Conservation (phyloP, 129 eudicot species). For the Erigeron canadensis region DNA sequence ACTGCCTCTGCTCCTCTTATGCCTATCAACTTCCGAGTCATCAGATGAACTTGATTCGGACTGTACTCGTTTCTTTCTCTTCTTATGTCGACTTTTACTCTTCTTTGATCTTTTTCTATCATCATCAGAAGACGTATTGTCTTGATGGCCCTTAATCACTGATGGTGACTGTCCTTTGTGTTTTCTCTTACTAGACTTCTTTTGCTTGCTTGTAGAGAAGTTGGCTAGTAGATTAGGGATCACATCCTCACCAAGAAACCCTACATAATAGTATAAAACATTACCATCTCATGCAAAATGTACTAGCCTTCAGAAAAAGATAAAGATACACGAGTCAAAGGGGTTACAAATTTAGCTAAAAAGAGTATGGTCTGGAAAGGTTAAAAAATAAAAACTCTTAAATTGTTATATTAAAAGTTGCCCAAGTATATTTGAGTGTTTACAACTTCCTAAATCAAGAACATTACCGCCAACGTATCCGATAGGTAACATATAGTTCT, state of each 20-base stretch:
- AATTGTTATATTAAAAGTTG: neutral
- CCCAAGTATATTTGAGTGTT: neutral
- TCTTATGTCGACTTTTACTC: conserved; percentile 35
- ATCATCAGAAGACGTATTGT: conserved; percentile 32
- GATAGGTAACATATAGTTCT: too few species aligned
- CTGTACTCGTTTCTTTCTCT: conserved; percentile 37
- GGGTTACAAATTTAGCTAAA: neutral
- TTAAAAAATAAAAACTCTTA: neutral
- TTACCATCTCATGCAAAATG: neutral
- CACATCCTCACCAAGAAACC: conserved; percentile 67
- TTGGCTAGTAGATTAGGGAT: conserved; percentile 73
- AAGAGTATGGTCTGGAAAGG: neutral
- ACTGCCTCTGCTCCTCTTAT: conserved; percentile 32
- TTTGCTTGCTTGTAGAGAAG: conserved; percentile 57
- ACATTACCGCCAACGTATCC: too few species aligned
- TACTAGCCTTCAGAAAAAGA: neutral
- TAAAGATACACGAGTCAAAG: neutral
- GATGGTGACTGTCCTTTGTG: conserved; percentile 39
- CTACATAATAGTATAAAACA: conserved; percentile 31
- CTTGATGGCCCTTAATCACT: conserved; percentile 22
- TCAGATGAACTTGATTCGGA: conserved; percentile 48
- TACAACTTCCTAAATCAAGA: neutral
- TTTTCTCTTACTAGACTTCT: conserved; percentile 60
- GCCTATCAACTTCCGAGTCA: conserved; percentile 43
- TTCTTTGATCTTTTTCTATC: conserved; percentile 42